A percentile compares a stretch with the other conserved stretches of the same genome.
These are phyloP conservation scores for Urtica urens DNA, from an alignment of 306 rosid species.

Conservation along the genomic window DNA sequence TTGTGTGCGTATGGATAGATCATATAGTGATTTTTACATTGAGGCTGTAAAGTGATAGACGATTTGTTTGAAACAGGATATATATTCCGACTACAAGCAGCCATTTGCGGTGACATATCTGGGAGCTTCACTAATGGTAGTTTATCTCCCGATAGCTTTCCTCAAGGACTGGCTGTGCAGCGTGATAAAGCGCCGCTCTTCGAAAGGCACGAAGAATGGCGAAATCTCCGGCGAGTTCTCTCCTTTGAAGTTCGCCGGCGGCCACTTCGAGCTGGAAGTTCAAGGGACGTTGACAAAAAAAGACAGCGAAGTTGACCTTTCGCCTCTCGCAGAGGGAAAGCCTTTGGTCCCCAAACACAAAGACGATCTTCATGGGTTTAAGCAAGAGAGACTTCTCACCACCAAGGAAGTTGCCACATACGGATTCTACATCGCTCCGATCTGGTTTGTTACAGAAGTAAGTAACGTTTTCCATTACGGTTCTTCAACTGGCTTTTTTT, in stretches of 20 bases:
- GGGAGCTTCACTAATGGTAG: constrained; percentile 98
- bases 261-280: constrained; percentile 48
- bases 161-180: constrained; percentile 79
- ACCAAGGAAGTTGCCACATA: constrained; percentile 57
- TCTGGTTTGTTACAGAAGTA: constrained; percentile 96
- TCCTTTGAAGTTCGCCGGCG: constrained; percentile 37
- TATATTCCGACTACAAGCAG: constrained; percentile 75
- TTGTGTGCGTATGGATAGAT: too few species aligned
- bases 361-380: constrained; percentile 35
- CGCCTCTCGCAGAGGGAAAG: constrained; percentile 39
- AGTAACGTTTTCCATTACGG: constrained; percentile 15
- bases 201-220: constrained; percentile 48
- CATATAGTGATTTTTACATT: too few species aligned
- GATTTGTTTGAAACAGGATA: constrained; percentile 41
- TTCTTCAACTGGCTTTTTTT: too few species aligned
- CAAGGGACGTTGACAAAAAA: constrained; percentile 33
- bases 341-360: constrained; percentile 53
- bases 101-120: constrained; percentile 97
- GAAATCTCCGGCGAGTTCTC: constrained; percentile 31
- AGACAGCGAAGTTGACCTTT: constrained; percentile 53
- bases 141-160: constrained; percentile 89
- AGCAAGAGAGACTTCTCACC: constrained; percentile 42
- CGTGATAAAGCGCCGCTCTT: constrained; percentile 43
- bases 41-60: constrained; percentile 19
- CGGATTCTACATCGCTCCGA: constrained; percentile 91